Percentiles rank a stretch among this genome's conserved stretches.
phyloP scores from a whole-genome alignment of 805 yeast genomes.

The Barnettozyma salicaria region DNA sequence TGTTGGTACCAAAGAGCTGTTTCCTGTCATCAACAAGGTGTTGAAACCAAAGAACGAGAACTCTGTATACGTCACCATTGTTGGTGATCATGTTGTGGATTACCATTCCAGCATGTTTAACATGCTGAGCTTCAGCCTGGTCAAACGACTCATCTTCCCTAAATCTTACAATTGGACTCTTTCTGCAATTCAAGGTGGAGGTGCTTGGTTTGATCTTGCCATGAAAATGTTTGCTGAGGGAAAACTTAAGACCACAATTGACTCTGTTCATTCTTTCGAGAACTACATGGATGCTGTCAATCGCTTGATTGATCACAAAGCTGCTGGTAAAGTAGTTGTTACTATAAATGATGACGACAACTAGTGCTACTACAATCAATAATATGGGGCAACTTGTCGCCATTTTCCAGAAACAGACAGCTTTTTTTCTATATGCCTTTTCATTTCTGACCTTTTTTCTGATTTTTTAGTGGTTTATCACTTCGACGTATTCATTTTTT shows the following conservation, averaged over 20 bases:
- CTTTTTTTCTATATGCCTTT: no score
- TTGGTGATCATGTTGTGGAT: conserved; percentile 45
- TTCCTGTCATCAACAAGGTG: conserved; percentile 35
- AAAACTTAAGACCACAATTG: conserved; percentile 42
- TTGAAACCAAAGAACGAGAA: conserved; percentile 43
- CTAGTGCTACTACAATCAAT: no score
- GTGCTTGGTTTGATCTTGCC: conserved; percentile 28
- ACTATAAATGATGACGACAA: no score
- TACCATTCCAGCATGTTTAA: conserved; percentile 18
- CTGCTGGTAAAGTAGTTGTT: no score
- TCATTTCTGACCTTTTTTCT: no score
- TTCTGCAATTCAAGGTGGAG: conserved; percentile 13
- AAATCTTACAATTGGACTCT: conserved; percentile 26
- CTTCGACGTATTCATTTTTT: no score
- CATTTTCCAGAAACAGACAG: no score
- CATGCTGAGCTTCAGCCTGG: conserved; percentile 7
- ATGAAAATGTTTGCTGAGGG: conserved; percentile 34
- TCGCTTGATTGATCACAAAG: conserved; percentile 38
- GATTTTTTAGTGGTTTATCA: no score
- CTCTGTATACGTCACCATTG: conserved; percentile 46
- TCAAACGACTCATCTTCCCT: conserved; percentile 14
- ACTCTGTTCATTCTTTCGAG: conserved; percentile 44
- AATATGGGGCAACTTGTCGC: no score
- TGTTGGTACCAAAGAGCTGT: conserved; percentile 51
- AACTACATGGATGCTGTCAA: conserved; percentile 48